Evolutionary conservation across 2,329 filamentous ascomycete genomes (phyloP), one percentile per base, ranked within the genome.

Genomic region (Xylariales sp.): DNA sequence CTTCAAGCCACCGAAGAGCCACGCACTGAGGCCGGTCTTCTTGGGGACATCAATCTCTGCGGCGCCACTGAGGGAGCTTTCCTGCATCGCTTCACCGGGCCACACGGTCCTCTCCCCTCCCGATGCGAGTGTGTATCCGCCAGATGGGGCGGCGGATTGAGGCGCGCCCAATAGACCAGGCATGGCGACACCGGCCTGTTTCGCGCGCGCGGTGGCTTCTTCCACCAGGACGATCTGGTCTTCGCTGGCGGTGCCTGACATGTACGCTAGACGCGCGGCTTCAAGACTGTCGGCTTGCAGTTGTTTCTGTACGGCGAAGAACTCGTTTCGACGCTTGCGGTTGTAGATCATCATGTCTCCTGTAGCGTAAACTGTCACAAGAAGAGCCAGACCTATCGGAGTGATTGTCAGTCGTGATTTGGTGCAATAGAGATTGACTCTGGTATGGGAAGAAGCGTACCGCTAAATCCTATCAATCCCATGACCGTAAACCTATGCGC

Each of bases 301-400:
- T 46, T 69, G 63, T 59, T 69, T 68, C 55, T 79, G 75, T 41
- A 74, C 66, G 44, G 74, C 70, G 53, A 74, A 55, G 66, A 78
- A 81, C 58, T 81, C 77, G 54, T 62, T 64, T 54, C 75, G 76
- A 53, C 76, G 75, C 62, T 74, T 71, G 53, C 72, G 73, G 68
- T 81, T 81, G 61, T 76, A 74, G 40, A 69, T 65, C 46, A 80
- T 66, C 77, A 81, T 81, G 60, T 81, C 77, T 64, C 68, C 72
- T 14, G 76, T 72, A 25, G 77, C 78, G 65, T 80, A 81, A 47
- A 71, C 62, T 41, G 74, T 79, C 29, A 77, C 66, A 20, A 80
- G 64, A 49, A 70, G 68, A 46, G 75, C 75, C 46, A 80, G 65
- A 37, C 66, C 76, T 79, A 45, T 3, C 33, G 8, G 5, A 5